Evolutionary conservation across 2,329 filamentous ascomycete species (phyloP), one percentile per base, ranked within the genome.

Genomic region (Paraconiothyrium sp.): DNA sequence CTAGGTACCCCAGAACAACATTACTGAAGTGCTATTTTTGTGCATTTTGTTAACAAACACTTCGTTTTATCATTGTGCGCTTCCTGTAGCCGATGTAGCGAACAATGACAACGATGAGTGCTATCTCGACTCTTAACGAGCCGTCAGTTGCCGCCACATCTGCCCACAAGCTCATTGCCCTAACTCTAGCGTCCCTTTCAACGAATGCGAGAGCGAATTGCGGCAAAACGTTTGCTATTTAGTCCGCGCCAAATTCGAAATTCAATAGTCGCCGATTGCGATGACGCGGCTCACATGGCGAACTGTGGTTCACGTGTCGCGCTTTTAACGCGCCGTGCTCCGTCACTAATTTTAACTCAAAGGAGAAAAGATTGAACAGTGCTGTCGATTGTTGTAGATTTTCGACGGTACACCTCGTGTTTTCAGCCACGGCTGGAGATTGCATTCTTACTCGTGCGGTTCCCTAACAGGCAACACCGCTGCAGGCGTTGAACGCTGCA

Each of bases 141-240:
- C 39, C 4, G 14, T 41, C 39, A 9, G 5, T 41, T 41, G 14
- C 16, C 39, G 39, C 16, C 6, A 7, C 6, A 41, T 20, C 14
- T 20, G 43, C 20, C 20, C 43, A 20, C 43, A 46, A 46, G 43
- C 20, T 24, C 20, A 10, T 46, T 46, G 10, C 43, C 20, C 20
- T 46, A 46, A 46, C 43, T 46, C 4, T 46, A 46, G 43, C 43
- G 43, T 46, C 24, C 43, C 43, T 13, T 20, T 22, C 11, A 68
- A 27, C 66, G 65, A 79, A 80, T 82, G 52, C n/a, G 49, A 52
- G 41, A 39, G 32, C 20, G n/a, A 39, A 10, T 22, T 30, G 27
- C 34, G 20, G 24, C 22, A 27, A 27, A n/a, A 8, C 16, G 14
- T 4, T n/a, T 16, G 14, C 22, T 24, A 14, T n/a, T 43, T 24